Percentiles rank a stretch among this genome's conserved stretches.
Evolutionary conservation across 768 basidiomycete species (phyloP).

Genomic region (Pluteus cervinus): DNA sequence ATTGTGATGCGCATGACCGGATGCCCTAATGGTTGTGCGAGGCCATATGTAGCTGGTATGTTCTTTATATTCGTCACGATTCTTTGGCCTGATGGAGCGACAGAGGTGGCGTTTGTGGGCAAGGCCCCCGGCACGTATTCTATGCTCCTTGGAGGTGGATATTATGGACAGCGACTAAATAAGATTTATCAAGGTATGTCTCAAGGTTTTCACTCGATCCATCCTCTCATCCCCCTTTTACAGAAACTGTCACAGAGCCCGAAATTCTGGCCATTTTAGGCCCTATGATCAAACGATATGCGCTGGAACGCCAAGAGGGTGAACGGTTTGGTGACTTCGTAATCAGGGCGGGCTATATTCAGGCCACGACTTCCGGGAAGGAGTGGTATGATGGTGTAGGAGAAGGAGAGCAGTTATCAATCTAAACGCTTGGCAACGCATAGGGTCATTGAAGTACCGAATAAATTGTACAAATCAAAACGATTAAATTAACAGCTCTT

Average conservation of each 20-base stretch:
- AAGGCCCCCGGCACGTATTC: constrained; percentile 90
- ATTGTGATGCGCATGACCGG: constrained; percentile 99
- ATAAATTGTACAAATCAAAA: background rate
- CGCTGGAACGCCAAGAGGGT: constrained; percentile 77
- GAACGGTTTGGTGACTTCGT: constrained; percentile 97
- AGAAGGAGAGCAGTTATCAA: constrained; percentile 61
- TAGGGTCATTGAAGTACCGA: background rate
- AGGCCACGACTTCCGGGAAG: constrained; percentile 76
- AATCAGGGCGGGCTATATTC: constrained; percentile 86
- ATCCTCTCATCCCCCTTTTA: background rate
- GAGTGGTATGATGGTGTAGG: constrained; percentile 85
- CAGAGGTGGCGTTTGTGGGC: constrained; percentile 94
- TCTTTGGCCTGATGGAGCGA: too few species aligned
- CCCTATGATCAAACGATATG: constrained; percentile 95
- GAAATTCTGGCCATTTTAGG: constrained; percentile 85
- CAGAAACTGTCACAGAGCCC: constrained; percentile 83
- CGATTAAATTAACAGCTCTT: background rate
- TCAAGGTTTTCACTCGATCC: background rate
- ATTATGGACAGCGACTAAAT: constrained; percentile 90
- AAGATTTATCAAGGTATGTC: constrained; percentile 84
- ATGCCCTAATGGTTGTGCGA: constrained; percentile 89
- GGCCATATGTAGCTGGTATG: constrained; percentile 86
- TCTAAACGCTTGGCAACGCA: too few species aligned
- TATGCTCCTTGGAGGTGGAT: constrained; percentile 96
- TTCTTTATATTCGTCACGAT: constrained; percentile 7